These are phyloP conservation scores for Cercospora janseana DNA, from an alignment of 2,329 filamentous ascomycete species.

Conservation along the genomic window DNA sequence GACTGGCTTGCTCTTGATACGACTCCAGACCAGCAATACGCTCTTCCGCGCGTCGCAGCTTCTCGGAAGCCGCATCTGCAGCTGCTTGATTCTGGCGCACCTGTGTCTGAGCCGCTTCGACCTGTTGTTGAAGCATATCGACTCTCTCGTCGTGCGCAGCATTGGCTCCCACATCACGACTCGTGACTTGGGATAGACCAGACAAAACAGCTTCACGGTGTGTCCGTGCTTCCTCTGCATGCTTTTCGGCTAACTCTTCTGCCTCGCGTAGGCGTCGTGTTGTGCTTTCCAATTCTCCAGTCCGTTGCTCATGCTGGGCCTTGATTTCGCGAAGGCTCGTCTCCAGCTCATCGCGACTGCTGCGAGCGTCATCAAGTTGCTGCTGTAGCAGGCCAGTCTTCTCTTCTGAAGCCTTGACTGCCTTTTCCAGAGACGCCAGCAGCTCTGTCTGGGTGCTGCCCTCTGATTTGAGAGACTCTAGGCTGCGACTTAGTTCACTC, in stretches of 20 bases:
- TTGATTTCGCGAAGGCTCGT: slow-evolving; percentile 72
- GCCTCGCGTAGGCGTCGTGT: slow-evolving; percentile 76
- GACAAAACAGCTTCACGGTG: slow-evolving; percentile 80
- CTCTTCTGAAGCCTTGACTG: slow-evolving; percentile 73
- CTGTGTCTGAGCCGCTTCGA: slow-evolving; percentile 72
- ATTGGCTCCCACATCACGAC: slow-evolving; percentile 49
- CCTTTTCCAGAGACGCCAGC: slow-evolving; percentile 71
- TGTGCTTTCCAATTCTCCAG: slow-evolving; percentile 71
- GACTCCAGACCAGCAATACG: slow-evolving; percentile 93
- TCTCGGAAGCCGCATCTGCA: slow-evolving; percentile 81
- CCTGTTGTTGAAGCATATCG: slow-evolving; percentile 71
- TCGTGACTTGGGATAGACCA: slow-evolving; percentile 72
- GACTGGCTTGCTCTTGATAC: slow-evolving; percentile 94
- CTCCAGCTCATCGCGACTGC: slow-evolving; percentile 72
- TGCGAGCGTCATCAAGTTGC: slow-evolving; percentile 78
- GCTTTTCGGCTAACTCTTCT: slow-evolving; percentile 82
- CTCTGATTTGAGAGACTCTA: slow-evolving; percentile 64
- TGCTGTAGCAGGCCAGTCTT: slow-evolving; percentile 74
- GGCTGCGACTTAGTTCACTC: slow-evolving; percentile 67
- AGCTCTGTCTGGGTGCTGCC: slow-evolving; percentile 68
- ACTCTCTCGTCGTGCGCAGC: slow-evolving; percentile 64
- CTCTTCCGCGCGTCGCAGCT: slow-evolving; percentile 88
- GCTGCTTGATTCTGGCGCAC: slow-evolving; percentile 87
- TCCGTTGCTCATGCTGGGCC: slow-evolving; percentile 77
- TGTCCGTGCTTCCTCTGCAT: slow-evolving; percentile 80